These are phyloP conservation scores for Beauveria caledonica DNA, from an alignment of 2,329 filamentous ascomycete species.

Conservation along the genomic window DNA sequence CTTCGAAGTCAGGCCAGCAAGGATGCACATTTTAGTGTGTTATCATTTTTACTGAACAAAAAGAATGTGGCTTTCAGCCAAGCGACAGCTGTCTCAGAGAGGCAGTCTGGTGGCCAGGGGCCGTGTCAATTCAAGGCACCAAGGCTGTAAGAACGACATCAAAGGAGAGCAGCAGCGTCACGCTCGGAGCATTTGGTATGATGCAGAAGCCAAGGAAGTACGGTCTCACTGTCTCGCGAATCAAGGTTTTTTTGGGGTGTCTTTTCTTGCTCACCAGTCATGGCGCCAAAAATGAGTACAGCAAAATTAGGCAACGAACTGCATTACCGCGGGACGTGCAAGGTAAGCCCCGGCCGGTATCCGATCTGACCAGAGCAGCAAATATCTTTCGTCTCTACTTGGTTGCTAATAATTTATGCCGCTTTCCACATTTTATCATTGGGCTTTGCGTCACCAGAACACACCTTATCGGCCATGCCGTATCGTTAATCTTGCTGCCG, in stretches of 20 bases:
- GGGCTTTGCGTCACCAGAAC: background rate
- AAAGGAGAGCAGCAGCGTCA: too few relatives aligned
- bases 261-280: background rate
- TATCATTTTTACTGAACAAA: background rate
- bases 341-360: constrained; percentile 5
- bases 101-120: background rate
- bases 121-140: background rate
- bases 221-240: too few relatives aligned
- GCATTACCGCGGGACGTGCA: background rate
- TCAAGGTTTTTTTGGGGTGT: too few relatives aligned
- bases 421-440: background rate
- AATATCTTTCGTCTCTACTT: background rate
- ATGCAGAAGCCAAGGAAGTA: too few relatives aligned
- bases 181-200: too few relatives aligned
- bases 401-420: background rate
- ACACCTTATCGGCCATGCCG: constrained; percentile 7
- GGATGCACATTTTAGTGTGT: background rate
- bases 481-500: constrained; percentile 4
- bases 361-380: background rate
- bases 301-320: background rate
- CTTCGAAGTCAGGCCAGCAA: background rate
- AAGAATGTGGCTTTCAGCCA: background rate
- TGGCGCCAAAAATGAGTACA: background rate
- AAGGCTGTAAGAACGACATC: too few relatives aligned
- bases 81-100: background rate